Conservation (phyloP, 352 stramenopile species). For the Phytophthora sp. region DNA sequence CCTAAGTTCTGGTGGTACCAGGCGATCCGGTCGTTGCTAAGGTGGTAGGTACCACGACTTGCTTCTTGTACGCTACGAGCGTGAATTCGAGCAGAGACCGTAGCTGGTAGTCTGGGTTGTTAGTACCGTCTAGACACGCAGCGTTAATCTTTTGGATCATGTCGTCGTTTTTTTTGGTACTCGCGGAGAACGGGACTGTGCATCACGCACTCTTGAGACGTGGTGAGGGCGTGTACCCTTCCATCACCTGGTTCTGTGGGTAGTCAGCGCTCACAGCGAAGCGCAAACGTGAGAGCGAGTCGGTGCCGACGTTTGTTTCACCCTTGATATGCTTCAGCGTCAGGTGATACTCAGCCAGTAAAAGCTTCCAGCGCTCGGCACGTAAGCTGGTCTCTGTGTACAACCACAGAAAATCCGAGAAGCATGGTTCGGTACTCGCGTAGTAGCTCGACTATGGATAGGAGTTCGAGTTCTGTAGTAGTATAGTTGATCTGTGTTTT, state of each 20-base stretch:
- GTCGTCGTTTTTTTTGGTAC: neutral
- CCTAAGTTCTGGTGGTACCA: neutral
- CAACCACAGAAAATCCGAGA: constrained; percentile 2
- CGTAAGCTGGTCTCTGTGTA: constrained; percentile 3
- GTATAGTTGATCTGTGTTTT: neutral
- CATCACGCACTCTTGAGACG: neutral
- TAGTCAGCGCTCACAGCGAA: no score
- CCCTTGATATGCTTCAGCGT: neutral
- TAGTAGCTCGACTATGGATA: neutral
- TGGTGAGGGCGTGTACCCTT: no score
- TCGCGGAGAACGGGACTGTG: neutral
- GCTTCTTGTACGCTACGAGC: neutral
- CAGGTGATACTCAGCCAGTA: constrained; percentile 3
- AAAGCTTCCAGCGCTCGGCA: neutral
- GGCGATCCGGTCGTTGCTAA: neutral
- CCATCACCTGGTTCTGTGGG: no score
- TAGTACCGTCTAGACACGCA: neutral
- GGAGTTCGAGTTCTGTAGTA: neutral
- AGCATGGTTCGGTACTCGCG: constrained; percentile 15
- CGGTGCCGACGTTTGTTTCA: constrained; percentile 1
- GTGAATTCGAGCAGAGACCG: neutral
- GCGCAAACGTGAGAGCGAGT: constrained; percentile 6
- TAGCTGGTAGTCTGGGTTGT: constrained; percentile 1
- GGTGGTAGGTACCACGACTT: neutral
- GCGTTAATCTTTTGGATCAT: neutral